These are phyloP conservation scores for Saccharomycopsis olivae DNA, from an alignment of 805 yeast species.

Conservation along the genomic window DNA sequence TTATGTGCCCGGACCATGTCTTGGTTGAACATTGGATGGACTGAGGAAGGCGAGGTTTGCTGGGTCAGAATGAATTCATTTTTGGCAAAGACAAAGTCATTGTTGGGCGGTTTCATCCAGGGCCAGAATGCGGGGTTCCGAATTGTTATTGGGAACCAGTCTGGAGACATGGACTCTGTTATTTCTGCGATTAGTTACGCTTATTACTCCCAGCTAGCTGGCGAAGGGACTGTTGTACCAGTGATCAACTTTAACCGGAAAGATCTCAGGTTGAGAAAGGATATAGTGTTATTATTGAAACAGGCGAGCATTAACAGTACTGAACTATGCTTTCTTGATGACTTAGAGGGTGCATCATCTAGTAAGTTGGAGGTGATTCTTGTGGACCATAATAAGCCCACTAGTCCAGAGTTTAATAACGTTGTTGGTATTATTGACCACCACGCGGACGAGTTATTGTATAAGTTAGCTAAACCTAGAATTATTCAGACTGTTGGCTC, in stretches of 20 bases:
- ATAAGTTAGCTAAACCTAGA: constrained; percentile 46
- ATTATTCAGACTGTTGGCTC: constrained; percentile 59
- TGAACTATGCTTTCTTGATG: constrained; percentile 57
- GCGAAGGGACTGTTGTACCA: constrained; percentile 38
- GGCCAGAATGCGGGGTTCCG: too few species aligned
- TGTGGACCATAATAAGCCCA: constrained; percentile 80
- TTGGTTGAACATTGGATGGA: too few species aligned
- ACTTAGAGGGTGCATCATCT: constrained; percentile 27
- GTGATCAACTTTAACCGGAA: constrained; percentile 57
- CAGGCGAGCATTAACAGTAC: constrained; percentile 36
- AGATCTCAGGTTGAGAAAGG: constrained; percentile 64
- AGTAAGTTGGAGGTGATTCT: constrained; percentile 36
- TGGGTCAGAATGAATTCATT: too few species aligned
- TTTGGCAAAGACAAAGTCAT: too few species aligned
- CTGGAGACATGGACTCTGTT: constrained; percentile 71
- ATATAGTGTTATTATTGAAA: constrained; percentile 45
- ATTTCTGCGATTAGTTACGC: constrained; percentile 67
- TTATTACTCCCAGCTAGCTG: constrained; percentile 32
- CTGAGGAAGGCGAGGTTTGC: too few species aligned
- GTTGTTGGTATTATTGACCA: constrained; percentile 73
- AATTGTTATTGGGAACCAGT: constrained; percentile 17
- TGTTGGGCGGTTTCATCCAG: too few species aligned
- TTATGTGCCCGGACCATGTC: too few species aligned
- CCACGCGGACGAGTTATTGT: constrained; percentile 61
- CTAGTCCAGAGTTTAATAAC: constrained; percentile 38